These are phyloP conservation scores for Fusarium sp. DNA, from an alignment of 2,329 filamentous ascomycete species.

Conservation along the genomic window DNA sequence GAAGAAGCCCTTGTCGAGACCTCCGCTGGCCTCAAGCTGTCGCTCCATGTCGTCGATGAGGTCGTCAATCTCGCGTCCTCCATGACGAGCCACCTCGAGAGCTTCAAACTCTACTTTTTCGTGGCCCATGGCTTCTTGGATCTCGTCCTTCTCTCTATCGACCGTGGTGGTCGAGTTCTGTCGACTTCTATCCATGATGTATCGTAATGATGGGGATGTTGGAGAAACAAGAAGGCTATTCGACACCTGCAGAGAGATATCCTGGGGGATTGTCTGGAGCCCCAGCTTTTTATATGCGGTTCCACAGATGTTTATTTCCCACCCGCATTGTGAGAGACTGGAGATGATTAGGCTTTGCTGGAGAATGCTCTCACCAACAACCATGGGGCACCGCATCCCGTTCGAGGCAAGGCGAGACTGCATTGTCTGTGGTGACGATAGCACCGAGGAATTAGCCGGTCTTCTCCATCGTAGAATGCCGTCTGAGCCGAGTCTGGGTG, in stretches of 20 bases:
- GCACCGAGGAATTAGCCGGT: conserved; percentile 41
- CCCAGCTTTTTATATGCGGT: conserved; percentile 30
- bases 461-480: conserved; percentile 32
- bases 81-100: conserved; percentile 49
- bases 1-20: conserved; percentile 55
- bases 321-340: conserved; percentile 16
- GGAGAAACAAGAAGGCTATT: conserved; percentile 5
- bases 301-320: conserved; percentile 1
- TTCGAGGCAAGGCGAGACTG: conserved; percentile 7
- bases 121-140: conserved; percentile 28
- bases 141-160: conserved; percentile 35
- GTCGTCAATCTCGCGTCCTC: conserved; percentile 49
- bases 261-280: conserved; percentile 14
- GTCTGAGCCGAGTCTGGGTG: conserved; percentile 29
- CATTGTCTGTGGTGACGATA: conserved; percentile 33
- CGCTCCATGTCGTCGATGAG: conserved; percentile 55
- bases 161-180: conserved; percentile 38
- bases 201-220: not conserved
- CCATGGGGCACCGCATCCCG: conserved; percentile 26
- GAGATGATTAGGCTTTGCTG: conserved; percentile 34
- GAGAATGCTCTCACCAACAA: conserved; percentile 17
- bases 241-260: conserved; percentile 3
- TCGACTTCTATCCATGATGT: conserved; percentile 31
- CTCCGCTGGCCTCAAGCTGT: conserved; percentile 49
- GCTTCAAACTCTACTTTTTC: conserved; percentile 49